Evolutionary conservation across 345 rosid genomes (phyloP), one percentile per base, ranked within the genome.

Genomic region (Firmiana major): DNA sequence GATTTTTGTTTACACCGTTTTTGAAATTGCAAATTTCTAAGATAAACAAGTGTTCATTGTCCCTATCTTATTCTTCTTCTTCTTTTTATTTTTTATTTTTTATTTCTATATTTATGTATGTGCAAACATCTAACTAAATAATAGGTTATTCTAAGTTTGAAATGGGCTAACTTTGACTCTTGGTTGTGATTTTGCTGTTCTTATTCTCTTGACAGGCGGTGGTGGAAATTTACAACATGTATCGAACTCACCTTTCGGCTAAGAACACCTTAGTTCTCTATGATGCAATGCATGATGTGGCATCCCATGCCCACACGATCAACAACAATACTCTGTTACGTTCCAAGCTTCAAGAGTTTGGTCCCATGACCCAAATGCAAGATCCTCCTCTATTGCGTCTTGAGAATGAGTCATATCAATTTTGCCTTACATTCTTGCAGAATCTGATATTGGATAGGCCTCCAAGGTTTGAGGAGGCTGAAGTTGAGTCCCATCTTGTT

Each of bases 311-410:
- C 72, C 97, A 90, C 84, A 85, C 79, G 75, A 83, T 92, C 82
- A 96, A 96, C 85, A 90, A 87, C 46, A 73, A 90, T 79, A 26
- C 81, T 15, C 59, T 51, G 22, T 80, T 96, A 31, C 94, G 99
- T 6, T 80, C 86, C 77, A 92, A 85, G 84, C 88, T 96, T 55
- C 97, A 84, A 83, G 99, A 93, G 79, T 85, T 91, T 78, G 94
- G 92, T 79, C 83, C 97, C 53, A 87, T 92, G 88, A 92, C 95
- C 48, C 99, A 96, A 78, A 94, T 96, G 98, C 99, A 92, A 84
- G 98, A 92, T 83, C 99, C 99, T 67, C 99, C 99, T 4, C 79
- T 96, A 1, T 81, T 96, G 21, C 98, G 99, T 58, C 89, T 96
- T 7, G 99, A 96, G 83, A 96, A 92, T 63, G 99, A 96, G 83